Conservation (phyloP, 768 basidiomycete species). For the Lactarius deliciosus region DNA sequence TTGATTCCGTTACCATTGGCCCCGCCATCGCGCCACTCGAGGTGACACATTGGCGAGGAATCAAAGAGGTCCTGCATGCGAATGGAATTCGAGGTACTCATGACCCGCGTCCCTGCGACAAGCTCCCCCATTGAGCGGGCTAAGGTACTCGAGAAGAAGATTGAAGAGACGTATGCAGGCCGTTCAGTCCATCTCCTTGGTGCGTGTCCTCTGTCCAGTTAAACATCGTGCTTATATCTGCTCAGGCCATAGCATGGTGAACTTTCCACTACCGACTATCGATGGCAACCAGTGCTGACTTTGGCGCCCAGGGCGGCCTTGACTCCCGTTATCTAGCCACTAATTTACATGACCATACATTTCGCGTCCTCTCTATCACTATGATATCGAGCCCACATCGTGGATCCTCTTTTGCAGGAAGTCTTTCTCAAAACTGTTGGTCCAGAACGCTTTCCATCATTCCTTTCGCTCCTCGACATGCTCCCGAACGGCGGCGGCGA, state of each 20-base stretch:
- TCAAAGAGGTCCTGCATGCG: constrained; percentile 86
- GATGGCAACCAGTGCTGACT: constrained; percentile 20
- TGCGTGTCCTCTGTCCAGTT: constrained; percentile 31
- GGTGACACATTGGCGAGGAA: constrained; percentile 95
- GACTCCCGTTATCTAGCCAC: constrained; percentile 91
- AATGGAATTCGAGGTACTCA: constrained; percentile 88
- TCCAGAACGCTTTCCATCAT: constrained; percentile 59
- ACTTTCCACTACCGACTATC: constrained; percentile 21
- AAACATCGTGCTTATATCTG: constrained; percentile 9
- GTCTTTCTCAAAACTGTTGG: constrained; percentile 82
- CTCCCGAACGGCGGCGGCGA: constrained; percentile 93
- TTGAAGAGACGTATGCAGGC: constrained; percentile 78
- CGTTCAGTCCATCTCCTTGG: constrained; percentile 86
- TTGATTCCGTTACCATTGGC: constrained; percentile 81
- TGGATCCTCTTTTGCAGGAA: constrained; percentile 90
- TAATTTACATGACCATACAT: constrained; percentile 72
- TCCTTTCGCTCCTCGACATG: constrained; percentile 74
- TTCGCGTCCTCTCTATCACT: constrained; percentile 82
- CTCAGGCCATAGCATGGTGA: constrained; percentile 75
- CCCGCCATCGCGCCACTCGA: constrained; percentile 75
- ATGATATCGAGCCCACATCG: constrained; percentile 95
- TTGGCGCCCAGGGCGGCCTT: constrained; percentile 70
- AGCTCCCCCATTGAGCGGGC: constrained; percentile 87
- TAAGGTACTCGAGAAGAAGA: constrained; percentile 79
- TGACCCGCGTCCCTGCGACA: constrained; percentile 92